Conservation (phyloP, 768 basidiomycete species). For the Suillus subalutaceus region DNA sequence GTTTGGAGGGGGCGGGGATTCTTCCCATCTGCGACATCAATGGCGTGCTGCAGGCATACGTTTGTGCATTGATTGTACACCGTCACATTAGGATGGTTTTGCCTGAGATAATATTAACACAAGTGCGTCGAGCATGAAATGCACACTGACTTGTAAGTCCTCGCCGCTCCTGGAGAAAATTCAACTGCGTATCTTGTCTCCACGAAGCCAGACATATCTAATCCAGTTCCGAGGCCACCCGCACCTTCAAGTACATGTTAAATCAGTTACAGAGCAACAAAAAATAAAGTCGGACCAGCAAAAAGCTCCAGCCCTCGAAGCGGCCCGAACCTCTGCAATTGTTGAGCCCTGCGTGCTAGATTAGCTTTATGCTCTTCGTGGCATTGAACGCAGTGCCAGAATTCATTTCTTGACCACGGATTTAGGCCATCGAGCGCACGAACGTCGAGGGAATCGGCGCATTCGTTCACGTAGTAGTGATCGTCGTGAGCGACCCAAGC, state of each 20-base stretch:
- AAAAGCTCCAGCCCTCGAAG: slow-evolving; percentile 70
- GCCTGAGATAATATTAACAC: slow-evolving; percentile 37
- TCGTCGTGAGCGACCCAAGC: slow-evolving; percentile 55
- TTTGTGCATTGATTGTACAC: slow-evolving; percentile 73
- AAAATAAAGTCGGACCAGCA: slow-evolving; percentile 47
- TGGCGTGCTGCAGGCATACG: slow-evolving; percentile 57
- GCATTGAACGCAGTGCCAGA: slow-evolving; percentile 47
- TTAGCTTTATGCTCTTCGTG: slow-evolving; percentile 32
- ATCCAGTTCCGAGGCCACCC: slow-evolving; percentile 72
- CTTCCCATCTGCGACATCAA: slow-evolving; percentile 48
- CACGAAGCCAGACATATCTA: slow-evolving; percentile 62
- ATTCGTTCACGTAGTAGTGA: slow-evolving; percentile 57
- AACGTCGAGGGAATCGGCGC: slow-evolving; percentile 20
- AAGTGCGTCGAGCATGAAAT: background rate
- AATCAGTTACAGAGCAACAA: background rate
- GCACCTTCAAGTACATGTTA: slow-evolving; percentile 50
- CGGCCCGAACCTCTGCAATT: slow-evolving; percentile 42
- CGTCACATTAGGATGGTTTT: slow-evolving; percentile 59
- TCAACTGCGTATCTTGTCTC: slow-evolving; percentile 73
- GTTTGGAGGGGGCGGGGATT: slow-evolving; percentile 43
- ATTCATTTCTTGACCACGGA: slow-evolving; percentile 28
- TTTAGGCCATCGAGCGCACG: slow-evolving; percentile 25
- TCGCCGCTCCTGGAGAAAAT: slow-evolving; percentile 61
- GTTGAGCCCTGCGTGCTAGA: slow-evolving; percentile 31
- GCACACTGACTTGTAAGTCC: slow-evolving; percentile 57